Percentiles rank a stretch among this genome's conserved stretches.
phyloP scores from a whole-genome alignment of 345 rosid species.

The Citrus inodora region DNA sequence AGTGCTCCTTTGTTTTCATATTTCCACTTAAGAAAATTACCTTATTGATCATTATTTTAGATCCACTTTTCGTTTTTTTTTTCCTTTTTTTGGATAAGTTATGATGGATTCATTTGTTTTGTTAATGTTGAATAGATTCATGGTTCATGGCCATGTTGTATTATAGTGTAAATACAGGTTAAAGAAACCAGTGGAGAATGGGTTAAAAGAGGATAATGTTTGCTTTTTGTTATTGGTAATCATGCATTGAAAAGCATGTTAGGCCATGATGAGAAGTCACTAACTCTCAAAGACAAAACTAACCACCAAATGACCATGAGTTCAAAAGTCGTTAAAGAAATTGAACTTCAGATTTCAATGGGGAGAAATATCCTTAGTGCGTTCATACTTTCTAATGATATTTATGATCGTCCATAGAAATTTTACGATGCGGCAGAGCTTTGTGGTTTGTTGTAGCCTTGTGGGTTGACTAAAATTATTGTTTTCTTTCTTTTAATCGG shows the following conservation, averaged over 20 bases:
- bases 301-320: neutral
- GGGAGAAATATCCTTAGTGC: constrained; percentile 14
- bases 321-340: constrained; percentile 21
- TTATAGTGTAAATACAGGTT: neutral
- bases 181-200: neutral
- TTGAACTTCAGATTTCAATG: neutral
- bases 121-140: neutral
- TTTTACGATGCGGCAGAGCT: neutral
- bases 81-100: too few species aligned
- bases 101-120: neutral
- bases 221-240: neutral
- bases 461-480: neutral
- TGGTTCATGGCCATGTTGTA: neutral
- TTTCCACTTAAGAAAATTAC: neutral
- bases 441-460: neutral
- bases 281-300: neutral
- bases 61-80: too few species aligned
- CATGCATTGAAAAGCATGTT: neutral
- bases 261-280: neutral
- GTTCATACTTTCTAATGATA: constrained; percentile 10
- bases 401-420: neutral
- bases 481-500: too few species aligned
- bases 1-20: neutral
- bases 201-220: neutral
- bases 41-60: too few species aligned